phyloP scores from a whole-genome alignment of 371 early-diverging fungal genomes.

The Mucor ambiguus region DNA sequence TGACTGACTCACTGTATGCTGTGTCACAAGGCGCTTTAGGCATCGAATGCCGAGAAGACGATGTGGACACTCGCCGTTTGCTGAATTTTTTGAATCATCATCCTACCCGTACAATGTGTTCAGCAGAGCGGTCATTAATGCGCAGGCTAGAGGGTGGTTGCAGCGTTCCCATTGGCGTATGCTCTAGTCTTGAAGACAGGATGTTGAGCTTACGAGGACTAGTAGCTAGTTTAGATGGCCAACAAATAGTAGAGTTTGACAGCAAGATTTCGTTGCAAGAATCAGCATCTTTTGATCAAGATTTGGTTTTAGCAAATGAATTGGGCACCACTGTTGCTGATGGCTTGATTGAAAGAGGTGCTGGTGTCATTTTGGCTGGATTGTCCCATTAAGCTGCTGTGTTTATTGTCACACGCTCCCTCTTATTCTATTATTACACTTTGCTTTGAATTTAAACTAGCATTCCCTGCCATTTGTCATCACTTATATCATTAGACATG shows the following conservation, averaged over 20 bases:
- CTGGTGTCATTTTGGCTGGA: conserved; percentile 35
- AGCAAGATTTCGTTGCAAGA: conserved; percentile 40
- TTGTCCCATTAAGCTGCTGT: conserved; percentile 21
- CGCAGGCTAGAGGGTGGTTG: conserved; percentile 93
- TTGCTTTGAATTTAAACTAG: too few species aligned
- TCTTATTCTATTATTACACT: too few species aligned
- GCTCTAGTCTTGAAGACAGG: conserved; percentile 52
- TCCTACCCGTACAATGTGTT: conserved; percentile 68
- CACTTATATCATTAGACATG: too few species aligned
- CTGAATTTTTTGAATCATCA: conserved; percentile 67
- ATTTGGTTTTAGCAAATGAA: conserved; percentile 21
- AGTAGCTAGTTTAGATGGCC: conserved; percentile 74
- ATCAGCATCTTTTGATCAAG: conserved; percentile 30
- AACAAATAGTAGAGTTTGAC: conserved; percentile 55
- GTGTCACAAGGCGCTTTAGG: conserved; percentile 96
- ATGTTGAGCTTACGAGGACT: conserved; percentile 57
- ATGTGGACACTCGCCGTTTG: conserved; percentile 49
- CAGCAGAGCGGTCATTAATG: conserved; percentile 88
- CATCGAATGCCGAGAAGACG: conserved; percentile 82
- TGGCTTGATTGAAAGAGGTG: conserved; percentile 32
- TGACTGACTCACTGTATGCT: conserved; percentile 76
- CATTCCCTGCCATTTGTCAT: too few species aligned
- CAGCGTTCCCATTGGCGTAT: conserved; percentile 95
- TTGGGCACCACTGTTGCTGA: conserved; percentile 34
- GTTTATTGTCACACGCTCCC: too few species aligned